Base-by-base conservation (phyloP, 306 rosid genomes). In the Lathyrus sativus region DNA sequence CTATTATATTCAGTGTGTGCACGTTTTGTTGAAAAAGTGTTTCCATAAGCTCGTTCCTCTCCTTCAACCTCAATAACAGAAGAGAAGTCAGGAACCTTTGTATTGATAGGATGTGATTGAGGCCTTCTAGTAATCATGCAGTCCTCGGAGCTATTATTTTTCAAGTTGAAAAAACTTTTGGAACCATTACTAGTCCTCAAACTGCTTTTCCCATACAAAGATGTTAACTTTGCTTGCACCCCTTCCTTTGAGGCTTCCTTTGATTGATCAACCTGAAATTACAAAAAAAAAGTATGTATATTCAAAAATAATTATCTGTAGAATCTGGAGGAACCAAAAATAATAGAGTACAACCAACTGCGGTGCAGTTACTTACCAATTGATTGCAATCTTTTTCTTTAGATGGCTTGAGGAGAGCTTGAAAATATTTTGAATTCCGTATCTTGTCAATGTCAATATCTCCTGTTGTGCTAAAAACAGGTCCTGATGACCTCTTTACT, bases 381-480 rank as follows among this genome's bases (percentile, higher is more conserved):
- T 74, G 83, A 72, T 76, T 70, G 35, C 18, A 62, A 58, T 42
- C 68, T 28, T 62, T 83, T 70, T 65, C 84, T 42, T 64, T 79
- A 42, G 92, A 76, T 56, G 82, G 82, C 59, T 73, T 84, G 75
- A 80, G 76, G 44, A 85, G 81, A 74, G 84, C 88, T 46, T 22
- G 91, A 49, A 93, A 93, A 85, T 82, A 80, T 74, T 85, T 86
- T 5, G 99, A 86, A 76, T 88, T 87, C 78, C 45, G 79, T 70
- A 93, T 85, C 82, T 77, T 93, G 74, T 75, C 86, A 59, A 86
- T 78, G 76, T 90, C 97, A 68, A 86, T 55, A 61, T 88, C 92
- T 59, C 88, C 89, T 9, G 77, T 44, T 49, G 72, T 45, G 71
- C 83, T 70, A 78, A 93, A 90, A 68, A 86, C 60, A 14, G 70